A percentile compares a stretch with the other conserved stretches of the same genome.
These are phyloP conservation scores for Veloporphyrellus conicus DNA, from an alignment of 1,284 basidiomycete genomes.

Conservation along the genomic window DNA sequence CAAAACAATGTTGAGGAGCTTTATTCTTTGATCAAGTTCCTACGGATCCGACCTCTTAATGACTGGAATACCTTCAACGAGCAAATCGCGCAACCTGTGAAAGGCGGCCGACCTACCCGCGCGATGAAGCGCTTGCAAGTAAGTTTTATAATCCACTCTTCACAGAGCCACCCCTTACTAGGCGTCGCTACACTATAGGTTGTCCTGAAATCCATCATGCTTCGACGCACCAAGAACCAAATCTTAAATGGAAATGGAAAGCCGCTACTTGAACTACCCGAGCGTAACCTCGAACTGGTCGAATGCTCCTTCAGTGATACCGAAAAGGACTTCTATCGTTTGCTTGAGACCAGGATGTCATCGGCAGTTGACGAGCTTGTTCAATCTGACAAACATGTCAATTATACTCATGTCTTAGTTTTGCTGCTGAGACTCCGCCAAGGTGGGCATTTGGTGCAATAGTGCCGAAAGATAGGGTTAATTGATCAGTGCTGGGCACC, in stretches of 20 bases:
- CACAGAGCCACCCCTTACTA: neutral
- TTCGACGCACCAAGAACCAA: slow-evolving; percentile 84
- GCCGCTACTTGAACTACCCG: slow-evolving; percentile 80
- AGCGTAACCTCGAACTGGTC: slow-evolving; percentile 68
- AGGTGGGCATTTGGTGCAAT: slow-evolving; percentile 45
- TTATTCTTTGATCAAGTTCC: slow-evolving; percentile 85
- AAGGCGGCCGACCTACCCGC: slow-evolving; percentile 59
- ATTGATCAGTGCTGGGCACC: slow-evolving; percentile 4
- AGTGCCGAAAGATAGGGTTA: neutral
- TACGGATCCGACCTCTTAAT: slow-evolving; percentile 80
- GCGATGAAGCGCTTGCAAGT: slow-evolving; percentile 86
- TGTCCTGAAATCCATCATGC: slow-evolving; percentile 84
- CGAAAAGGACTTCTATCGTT: slow-evolving; percentile 80
- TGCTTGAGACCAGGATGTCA: slow-evolving; percentile 73
- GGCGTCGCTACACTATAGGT: slow-evolving; percentile 41
- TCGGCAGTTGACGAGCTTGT: slow-evolving; percentile 71
- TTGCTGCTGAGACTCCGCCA: slow-evolving; percentile 84
- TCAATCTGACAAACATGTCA: slow-evolving; percentile 47
- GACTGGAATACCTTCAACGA: slow-evolving; percentile 76
- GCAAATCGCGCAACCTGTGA: slow-evolving; percentile 79
- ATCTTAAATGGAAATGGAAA: slow-evolving; percentile 86
- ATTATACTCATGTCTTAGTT: slow-evolving; percentile 83
- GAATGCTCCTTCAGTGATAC: slow-evolving; percentile 67
- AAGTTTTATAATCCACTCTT: slow-evolving; percentile 10
- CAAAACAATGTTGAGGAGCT: slow-evolving; percentile 90